Evolutionary conservation across 345 rosid genomes (phyloP).

Genomic region (Melaleuca quinquenervia): DNA sequence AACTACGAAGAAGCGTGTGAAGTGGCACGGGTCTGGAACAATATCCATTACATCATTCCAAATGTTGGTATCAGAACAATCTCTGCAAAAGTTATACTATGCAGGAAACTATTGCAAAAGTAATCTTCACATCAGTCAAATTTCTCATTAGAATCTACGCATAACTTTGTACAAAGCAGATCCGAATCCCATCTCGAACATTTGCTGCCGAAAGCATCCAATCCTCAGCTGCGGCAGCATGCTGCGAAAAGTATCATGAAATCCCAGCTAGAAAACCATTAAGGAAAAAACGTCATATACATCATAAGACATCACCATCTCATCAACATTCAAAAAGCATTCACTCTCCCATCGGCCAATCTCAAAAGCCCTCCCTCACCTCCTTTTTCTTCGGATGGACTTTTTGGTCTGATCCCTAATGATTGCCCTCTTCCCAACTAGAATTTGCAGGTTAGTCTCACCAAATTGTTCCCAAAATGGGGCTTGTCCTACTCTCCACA

Average conservation of each 20-base stretch:
- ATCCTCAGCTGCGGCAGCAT: no score
- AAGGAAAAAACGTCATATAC: no score
- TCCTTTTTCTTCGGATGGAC: neutral
- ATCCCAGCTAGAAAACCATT: no score
- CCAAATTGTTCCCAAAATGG: neutral
- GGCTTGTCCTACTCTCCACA: neutral
- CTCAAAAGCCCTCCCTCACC: neutral
- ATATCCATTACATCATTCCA: neutral
- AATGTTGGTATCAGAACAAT: no score
- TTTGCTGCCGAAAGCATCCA: no score
- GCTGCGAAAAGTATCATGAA: no score
- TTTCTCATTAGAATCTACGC: no score
- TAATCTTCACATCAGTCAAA: no score
- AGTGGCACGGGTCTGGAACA: neutral
- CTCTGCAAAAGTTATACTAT: no score
- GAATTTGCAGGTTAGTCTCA: neutral
- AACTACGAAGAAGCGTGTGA: neutral
- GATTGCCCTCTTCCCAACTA: neutral
- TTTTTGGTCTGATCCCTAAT: neutral
- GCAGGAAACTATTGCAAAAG: no score
- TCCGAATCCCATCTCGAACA: no score
- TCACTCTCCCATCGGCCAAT: neutral
- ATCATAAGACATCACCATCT: neutral
- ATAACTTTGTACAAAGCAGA: no score
- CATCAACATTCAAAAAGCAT: neutral